phyloP scores from a whole-genome alignment of 495 filamentous ascomycete species.

The Thozetella sp. region DNA sequence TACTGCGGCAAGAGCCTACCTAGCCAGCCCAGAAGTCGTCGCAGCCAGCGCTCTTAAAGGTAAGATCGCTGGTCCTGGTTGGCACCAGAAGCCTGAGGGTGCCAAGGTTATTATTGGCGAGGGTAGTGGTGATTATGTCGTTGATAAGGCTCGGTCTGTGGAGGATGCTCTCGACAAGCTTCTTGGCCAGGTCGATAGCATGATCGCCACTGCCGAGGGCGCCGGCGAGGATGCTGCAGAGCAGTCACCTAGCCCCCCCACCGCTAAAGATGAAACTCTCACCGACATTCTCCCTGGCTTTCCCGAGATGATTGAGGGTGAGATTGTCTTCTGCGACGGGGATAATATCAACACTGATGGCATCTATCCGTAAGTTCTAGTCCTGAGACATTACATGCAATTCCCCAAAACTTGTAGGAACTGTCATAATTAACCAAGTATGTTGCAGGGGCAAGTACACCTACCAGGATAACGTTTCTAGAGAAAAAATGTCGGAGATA shows the following conservation, averaged over 20 bases:
- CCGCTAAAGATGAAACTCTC: conserved; percentile 28
- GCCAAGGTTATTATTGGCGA: conserved; percentile 72
- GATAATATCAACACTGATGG: conserved; percentile 79
- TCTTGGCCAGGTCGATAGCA: conserved; percentile 63
- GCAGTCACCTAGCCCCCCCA: conserved; percentile 9
- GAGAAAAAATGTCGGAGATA: conserved; percentile 79
- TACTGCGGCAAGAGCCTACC: conserved; percentile 81
- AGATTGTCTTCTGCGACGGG: conserved; percentile 71
- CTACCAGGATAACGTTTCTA: conserved; percentile 82
- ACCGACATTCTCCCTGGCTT: conserved; percentile 73
- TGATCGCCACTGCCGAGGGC: conserved; percentile 45
- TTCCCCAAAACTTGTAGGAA: not conserved
- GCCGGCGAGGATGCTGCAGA: not conserved
- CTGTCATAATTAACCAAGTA: not conserved
- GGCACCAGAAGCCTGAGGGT: conserved; percentile 71
- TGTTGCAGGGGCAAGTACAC: conserved; percentile 63
- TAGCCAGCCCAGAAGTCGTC: conserved; percentile 89
- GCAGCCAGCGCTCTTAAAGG: conserved; percentile 84
- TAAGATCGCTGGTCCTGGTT: conserved; percentile 77
- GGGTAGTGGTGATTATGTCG: conserved; percentile 64
- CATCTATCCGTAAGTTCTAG: conserved; percentile 69
- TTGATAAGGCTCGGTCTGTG: conserved; percentile 62
- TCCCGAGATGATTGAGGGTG: conserved; percentile 49
- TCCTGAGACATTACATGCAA: conserved; percentile 65
- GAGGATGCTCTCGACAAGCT: conserved; percentile 71